Conservation (phyloP, 352 stramenopile species). For the Globisporangium mamillatum region DNA sequence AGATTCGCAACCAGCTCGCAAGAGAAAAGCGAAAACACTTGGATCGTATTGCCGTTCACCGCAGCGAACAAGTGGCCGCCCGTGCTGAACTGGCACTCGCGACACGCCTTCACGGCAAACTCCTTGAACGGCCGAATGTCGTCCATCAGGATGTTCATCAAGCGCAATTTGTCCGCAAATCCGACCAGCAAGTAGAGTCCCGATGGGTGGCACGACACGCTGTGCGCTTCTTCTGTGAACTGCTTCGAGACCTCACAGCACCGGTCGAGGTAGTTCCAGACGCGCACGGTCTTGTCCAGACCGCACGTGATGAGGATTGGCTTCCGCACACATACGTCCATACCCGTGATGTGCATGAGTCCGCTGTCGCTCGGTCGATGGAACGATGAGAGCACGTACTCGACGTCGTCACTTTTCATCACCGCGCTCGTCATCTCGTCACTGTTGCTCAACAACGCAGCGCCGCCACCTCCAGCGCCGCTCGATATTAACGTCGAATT, state of each 20-base stretch:
- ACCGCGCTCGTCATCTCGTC: constrained; percentile 19
- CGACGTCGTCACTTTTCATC: constrained; percentile 62
- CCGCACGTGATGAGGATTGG: constrained; percentile 89
- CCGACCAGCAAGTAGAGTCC: constrained; percentile 88
- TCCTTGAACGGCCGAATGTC: constrained; percentile 86
- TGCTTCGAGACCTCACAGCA: constrained; percentile 82
- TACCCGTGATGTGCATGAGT: constrained; percentile 68
- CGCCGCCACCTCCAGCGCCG: constrained; percentile 9
- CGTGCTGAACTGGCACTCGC: constrained; percentile 80
- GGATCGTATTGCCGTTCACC: constrained; percentile 92
- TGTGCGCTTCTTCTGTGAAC: constrained; percentile 89
- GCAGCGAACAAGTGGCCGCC: constrained; percentile 93
- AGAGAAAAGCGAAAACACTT: constrained; percentile 92
- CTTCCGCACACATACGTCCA: constrained; percentile 93
- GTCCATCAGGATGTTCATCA: constrained; percentile 92
- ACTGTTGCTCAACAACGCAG: constrained; percentile 15
- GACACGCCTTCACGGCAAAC: constrained; percentile 78
- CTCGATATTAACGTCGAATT: constrained; percentile 16
- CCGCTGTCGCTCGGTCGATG: constrained; percentile 62
- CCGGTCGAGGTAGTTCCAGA: constrained; percentile 94
- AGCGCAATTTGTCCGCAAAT: constrained; percentile 88
- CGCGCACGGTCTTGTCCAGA: constrained; percentile 83
- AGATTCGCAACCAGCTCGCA: constrained; percentile 89
- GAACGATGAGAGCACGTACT: constrained; percentile 69
- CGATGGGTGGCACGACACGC: constrained; percentile 88